phyloP scores from a whole-genome alignment of 2,329 filamentous ascomycete genomes.

The Cladosporium sp. region DNA sequence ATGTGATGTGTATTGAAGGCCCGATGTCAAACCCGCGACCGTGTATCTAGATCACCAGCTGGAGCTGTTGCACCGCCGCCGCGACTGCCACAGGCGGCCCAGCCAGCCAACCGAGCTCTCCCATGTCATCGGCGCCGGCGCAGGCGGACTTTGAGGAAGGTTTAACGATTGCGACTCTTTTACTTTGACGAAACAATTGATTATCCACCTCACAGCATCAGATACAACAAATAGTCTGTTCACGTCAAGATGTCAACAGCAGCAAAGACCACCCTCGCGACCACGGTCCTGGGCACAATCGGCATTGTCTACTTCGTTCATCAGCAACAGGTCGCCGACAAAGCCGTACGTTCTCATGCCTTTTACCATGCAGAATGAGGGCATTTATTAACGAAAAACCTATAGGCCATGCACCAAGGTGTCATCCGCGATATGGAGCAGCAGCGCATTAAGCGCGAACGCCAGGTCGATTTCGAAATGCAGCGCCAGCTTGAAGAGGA shows the following conservation, averaged over 20 bases:
- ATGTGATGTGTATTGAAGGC: too few species aligned
- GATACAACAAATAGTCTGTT: neutral
- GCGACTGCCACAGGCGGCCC: neutral
- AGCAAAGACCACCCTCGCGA: slow-evolving; percentile 78
- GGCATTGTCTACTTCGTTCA: slow-evolving; percentile 83
- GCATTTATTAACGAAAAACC: slow-evolving; percentile 4
- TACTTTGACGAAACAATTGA: neutral
- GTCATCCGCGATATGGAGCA: slow-evolving; percentile 94
- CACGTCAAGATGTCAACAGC: slow-evolving; percentile 72
- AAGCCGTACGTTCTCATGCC: slow-evolving; percentile 59
- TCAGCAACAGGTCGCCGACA: slow-evolving; percentile 79
- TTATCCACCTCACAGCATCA: neutral
- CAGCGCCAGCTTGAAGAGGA: slow-evolving; percentile 81
- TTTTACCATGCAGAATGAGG: slow-evolving; percentile 1
- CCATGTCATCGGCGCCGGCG: neutral
- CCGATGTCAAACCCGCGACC: too few species aligned
- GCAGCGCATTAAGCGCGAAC: slow-evolving; percentile 82
- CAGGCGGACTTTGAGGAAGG: neutral
- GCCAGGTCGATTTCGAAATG: slow-evolving; percentile 92
- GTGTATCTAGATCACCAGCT: neutral
- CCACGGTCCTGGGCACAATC: slow-evolving; percentile 71
- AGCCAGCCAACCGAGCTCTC: neutral
- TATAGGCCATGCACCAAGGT: slow-evolving; percentile 88
- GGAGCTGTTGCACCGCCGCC: neutral
- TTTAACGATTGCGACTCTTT: neutral